Conservation (phyloP, 345 rosid genomes). For the Linum tenue region DNA sequence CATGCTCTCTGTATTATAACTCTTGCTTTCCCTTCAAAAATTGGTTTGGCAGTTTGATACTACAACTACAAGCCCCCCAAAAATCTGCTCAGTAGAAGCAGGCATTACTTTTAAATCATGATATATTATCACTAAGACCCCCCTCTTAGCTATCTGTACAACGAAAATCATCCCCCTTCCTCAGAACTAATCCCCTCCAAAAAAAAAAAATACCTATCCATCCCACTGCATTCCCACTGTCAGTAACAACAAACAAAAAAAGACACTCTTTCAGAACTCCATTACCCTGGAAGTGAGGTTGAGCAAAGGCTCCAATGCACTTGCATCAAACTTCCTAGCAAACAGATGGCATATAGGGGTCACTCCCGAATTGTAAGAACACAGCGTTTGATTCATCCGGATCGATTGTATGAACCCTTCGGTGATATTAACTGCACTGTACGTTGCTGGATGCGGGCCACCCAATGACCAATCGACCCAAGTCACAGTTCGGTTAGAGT, state of each 20-base stretch:
- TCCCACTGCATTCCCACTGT: background rate
- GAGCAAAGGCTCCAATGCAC: conserved; percentile 61
- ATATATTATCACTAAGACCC: background rate
- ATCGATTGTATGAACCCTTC: conserved; percentile 53
- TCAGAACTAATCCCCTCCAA: too few relatives aligned
- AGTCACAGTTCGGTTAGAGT: conserved; percentile 66
- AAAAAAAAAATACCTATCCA: background rate
- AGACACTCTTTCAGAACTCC: conserved; percentile 37
- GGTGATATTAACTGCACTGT: conserved; percentile 41
- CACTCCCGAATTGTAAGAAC: conserved; percentile 54
- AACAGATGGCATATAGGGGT: conserved; percentile 69
- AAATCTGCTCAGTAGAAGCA: background rate
- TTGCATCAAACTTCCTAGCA: conserved; percentile 80
- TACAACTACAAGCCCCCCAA: background rate
- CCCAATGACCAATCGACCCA: conserved; percentile 91
- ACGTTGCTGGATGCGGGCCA: conserved; percentile 80
- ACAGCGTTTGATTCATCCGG: conserved; percentile 50
- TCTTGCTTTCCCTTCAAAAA: too few relatives aligned
- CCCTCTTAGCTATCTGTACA: background rate
- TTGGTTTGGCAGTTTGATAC: too few relatives aligned
- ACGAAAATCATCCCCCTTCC: background rate
- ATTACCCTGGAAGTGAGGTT: conserved; percentile 55
- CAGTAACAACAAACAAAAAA: background rate
- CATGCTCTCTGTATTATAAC: too few relatives aligned
- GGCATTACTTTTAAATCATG: background rate